A percentile compares a stretch with the other conserved stretches of the same genome.
Evolutionary conservation across 1,139 yeast species (phyloP).

Genomic region (Pichia sorboxylosa): DNA sequence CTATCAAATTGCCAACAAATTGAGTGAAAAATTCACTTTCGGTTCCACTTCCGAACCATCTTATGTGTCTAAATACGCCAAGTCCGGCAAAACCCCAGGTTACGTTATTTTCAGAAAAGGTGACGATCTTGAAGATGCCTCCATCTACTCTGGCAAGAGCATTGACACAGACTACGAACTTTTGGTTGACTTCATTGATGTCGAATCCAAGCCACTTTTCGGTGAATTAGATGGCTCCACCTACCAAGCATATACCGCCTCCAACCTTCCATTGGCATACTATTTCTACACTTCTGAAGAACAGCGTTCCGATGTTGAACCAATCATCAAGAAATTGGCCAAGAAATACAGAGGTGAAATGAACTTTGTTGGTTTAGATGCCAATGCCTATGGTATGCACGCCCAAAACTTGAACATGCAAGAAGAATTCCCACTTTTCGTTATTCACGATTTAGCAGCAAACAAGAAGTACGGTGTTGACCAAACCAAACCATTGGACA

Average conservation of each 20-base stretch:
- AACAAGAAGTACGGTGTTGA: constrained; percentile 69
- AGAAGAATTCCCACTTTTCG: constrained; percentile 83
- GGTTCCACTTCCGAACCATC: constrained; percentile 41
- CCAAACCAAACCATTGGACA: constrained; percentile 25
- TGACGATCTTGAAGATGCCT: constrained; percentile 30
- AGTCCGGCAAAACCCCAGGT: constrained; percentile 30
- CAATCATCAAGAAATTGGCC: constrained; percentile 50
- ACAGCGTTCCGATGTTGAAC: constrained; percentile 47
- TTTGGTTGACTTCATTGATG: constrained; percentile 45
- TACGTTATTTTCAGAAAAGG: constrained; percentile 37
- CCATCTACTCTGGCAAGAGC: constrained; percentile 30
- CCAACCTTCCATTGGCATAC: constrained; percentile 74
- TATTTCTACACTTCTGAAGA: constrained; percentile 67
- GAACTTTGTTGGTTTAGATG: constrained; percentile 84
- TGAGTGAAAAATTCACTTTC: constrained; percentile 55
- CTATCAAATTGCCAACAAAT: constrained; percentile 39
- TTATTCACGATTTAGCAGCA: constrained; percentile 57
- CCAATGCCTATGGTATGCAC: constrained; percentile 71
- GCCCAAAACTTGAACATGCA: constrained; percentile 81
- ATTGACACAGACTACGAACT: constrained; percentile 23
- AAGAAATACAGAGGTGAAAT: constrained; percentile 68
- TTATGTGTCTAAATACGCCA: constrained; percentile 34
- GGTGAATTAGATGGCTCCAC: constrained; percentile 86
- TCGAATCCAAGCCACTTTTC: constrained; percentile 73
- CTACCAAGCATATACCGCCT: constrained; percentile 61